Evolutionary conservation across 2,329 filamentous ascomycete species (phyloP).

Genomic region (Myriosclerotinia scirpicola): DNA sequence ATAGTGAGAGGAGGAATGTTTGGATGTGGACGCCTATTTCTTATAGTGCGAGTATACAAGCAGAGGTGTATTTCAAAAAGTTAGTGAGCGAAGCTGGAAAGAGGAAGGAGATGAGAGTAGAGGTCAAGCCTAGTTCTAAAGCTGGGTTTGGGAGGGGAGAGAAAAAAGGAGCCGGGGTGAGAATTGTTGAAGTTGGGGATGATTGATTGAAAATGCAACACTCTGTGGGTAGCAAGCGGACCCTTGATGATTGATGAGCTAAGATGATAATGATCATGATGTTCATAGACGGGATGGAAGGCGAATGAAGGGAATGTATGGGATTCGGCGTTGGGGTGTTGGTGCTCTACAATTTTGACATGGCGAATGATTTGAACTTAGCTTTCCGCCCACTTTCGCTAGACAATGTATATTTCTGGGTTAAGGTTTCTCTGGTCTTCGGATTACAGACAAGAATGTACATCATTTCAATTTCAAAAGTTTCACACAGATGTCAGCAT

Average conservation of each 20-base stretch:
- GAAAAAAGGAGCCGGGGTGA: slow-evolving; percentile 29
- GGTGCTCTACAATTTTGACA: not conserved
- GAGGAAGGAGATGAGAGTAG: slow-evolving; percentile 46
- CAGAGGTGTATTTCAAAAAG: slow-evolving; percentile 80
- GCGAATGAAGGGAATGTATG: slow-evolving; percentile 8
- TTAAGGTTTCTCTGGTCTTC: not conserved
- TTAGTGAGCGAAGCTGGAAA: slow-evolving; percentile 71
- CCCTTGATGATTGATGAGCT: slow-evolving; percentile 18
- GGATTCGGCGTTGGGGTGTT: not conserved
- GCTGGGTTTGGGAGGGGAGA: slow-evolving; percentile 30
- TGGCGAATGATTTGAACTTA: not conserved
- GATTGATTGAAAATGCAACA: slow-evolving; percentile 13
- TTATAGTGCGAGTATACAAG: slow-evolving; percentile 78
- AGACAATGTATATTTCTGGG: not conserved
- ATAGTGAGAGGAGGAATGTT: slow-evolving; percentile 68
- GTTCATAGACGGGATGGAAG: slow-evolving; percentile 1
- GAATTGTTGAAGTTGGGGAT: slow-evolving; percentile 22
- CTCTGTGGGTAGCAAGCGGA: not conserved
- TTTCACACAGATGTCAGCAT: not conserved
- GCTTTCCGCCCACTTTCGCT: not conserved
- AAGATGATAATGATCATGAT: slow-evolving; percentile 15
- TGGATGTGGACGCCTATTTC: slow-evolving; percentile 82
- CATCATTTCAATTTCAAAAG: not conserved
- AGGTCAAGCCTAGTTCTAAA: slow-evolving; percentile 26
- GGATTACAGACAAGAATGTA: not conserved